These are phyloP conservation scores for Mortierella antarctica DNA, from an alignment of 192 early-diverging fungal species.

Conservation along the genomic window DNA sequence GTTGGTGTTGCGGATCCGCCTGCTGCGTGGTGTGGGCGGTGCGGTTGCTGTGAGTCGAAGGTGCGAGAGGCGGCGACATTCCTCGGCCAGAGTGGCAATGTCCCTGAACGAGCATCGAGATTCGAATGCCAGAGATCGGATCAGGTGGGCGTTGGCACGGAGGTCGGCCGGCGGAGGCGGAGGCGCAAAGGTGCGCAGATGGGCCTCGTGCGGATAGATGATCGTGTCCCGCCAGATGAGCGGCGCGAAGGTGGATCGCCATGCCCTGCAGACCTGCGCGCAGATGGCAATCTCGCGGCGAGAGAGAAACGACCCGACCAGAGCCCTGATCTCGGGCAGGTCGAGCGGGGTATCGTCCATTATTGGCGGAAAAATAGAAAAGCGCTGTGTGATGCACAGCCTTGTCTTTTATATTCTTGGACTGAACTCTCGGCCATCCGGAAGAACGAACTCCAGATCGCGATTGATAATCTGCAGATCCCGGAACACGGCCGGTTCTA, in stretches of 20 bases:
- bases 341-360: not conserved
- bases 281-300: conserved; percentile 8
- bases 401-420: too few relatives aligned
- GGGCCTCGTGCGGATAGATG: not conserved
- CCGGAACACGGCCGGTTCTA: too few relatives aligned
- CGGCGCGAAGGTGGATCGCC: conserved; percentile 17
- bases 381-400: too few relatives aligned
- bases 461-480: too few relatives aligned
- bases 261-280: conserved; percentile 9
- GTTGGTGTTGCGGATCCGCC: too few relatives aligned
- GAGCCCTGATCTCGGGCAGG: conserved; percentile 19
- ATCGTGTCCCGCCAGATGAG: conserved; percentile 23
- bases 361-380: too few relatives aligned
- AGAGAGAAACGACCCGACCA: conserved; percentile 16
- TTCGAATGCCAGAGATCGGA: not conserved
- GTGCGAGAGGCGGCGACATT: not conserved
- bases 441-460: too few relatives aligned
- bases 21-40: not conserved
- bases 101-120: not conserved
- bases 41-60: conserved; percentile 1
- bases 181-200: not conserved
- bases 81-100: not conserved
- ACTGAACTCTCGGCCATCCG: too few relatives aligned
- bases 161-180: not conserved
- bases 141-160: conserved; percentile 5